A percentile compares a stretch with the other conserved stretches of the same genome.
phyloP scores from a whole-genome alignment of 768 basidiomycete species.

The Termitomyces sp. region DNA sequence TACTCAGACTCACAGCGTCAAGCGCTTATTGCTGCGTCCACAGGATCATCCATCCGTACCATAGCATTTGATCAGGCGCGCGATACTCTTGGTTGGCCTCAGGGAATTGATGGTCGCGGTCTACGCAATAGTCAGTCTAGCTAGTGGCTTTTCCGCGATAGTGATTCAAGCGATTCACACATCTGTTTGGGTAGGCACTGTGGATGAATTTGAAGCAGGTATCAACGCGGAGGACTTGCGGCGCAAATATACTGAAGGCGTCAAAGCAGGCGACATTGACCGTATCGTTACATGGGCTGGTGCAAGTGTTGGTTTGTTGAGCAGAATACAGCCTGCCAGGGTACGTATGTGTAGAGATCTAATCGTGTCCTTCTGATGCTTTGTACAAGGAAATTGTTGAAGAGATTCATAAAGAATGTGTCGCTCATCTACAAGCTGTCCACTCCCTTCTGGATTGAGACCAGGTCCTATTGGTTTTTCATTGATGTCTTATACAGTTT shows the following conservation, averaged over 20 bases:
- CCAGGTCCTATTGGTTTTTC: not conserved
- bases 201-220: slow-evolving; percentile 52
- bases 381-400: slow-evolving; percentile 45
- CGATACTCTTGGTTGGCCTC: slow-evolving; percentile 55
- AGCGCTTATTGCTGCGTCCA: slow-evolving; percentile 44
- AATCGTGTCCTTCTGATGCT: not conserved
- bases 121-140: slow-evolving; percentile 44
- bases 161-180: not conserved
- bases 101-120: slow-evolving; percentile 58
- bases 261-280: slow-evolving; percentile 39
- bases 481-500: not conserved
- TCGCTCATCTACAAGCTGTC: slow-evolving; percentile 27
- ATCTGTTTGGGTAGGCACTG: slow-evolving; percentile 34
- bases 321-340: slow-evolving; percentile 35
- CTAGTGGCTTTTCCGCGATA: not conserved
- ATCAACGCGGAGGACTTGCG: slow-evolving; percentile 38
- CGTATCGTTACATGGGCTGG: slow-evolving; percentile 69
- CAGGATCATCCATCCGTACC: slow-evolving; percentile 47
- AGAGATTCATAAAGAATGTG: slow-evolving; percentile 48
- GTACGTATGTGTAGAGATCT: slow-evolving; percentile 16
- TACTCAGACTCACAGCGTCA: slow-evolving; percentile 53
- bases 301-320: slow-evolving; percentile 56
- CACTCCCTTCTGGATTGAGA: slow-evolving; percentile 14
- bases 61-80: slow-evolving; percentile 62
- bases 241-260: slow-evolving; percentile 42